Evolutionary conservation across 1,284 basidiomycete species (phyloP).

Genomic region (Ganoderma lucidum): DNA sequence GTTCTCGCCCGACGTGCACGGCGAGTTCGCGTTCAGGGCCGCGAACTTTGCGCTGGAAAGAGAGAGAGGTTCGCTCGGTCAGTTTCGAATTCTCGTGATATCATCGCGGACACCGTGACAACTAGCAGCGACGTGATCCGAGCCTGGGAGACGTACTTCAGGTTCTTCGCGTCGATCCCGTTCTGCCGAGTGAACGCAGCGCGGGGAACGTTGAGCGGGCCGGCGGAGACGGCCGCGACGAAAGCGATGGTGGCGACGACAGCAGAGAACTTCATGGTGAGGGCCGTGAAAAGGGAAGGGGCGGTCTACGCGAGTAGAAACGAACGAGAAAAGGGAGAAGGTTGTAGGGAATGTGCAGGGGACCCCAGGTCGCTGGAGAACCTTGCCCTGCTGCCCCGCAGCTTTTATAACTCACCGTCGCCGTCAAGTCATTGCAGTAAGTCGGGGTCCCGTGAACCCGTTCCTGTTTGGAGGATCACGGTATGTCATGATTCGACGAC

Average conservation of each 20-base stretch:
- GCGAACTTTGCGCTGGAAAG: conserved; percentile 51
- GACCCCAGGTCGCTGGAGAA: conserved; percentile 3
- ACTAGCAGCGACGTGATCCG: background rate
- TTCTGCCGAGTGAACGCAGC: conserved; percentile 4
- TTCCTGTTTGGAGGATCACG: background rate
- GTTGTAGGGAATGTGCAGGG: background rate
- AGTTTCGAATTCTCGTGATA: too few relatives aligned
- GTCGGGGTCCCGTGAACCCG: background rate
- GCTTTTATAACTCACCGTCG: background rate
- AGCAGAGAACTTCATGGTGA: conserved; percentile 4
- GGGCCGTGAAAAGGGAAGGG: background rate
- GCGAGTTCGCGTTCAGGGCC: conserved; percentile 46
- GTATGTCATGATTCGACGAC: background rate
- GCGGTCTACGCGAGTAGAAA: conserved; percentile 1
- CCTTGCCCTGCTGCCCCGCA: background rate
- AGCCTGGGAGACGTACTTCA: conserved; percentile 4
- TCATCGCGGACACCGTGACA: too few relatives aligned
- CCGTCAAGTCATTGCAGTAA: background rate
- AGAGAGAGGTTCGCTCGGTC: background rate
- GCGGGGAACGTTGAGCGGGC: conserved; percentile 1
- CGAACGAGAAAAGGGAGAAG: too few relatives aligned
- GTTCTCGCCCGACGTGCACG: conserved; percentile 52
- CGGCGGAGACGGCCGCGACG: background rate
- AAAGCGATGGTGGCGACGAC: background rate
- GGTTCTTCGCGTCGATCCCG: conserved; percentile 4